Base-by-base conservation (phyloP, 2,329 filamentous ascomycete species). In the Bertia moriformis region DNA sequence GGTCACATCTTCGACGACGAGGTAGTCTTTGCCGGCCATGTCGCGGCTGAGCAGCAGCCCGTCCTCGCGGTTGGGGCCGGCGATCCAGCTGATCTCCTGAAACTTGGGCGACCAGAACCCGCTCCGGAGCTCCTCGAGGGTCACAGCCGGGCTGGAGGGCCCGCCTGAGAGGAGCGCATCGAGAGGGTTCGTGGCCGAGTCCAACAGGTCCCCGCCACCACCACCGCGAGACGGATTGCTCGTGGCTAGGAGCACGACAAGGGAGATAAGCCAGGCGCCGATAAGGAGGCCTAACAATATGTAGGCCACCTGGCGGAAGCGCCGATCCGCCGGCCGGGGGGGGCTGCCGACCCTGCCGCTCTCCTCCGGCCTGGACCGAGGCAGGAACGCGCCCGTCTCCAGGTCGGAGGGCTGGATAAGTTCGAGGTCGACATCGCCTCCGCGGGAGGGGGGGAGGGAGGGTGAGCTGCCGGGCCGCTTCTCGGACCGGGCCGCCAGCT, bases 1-100 rank as follows among this genome's bases (percentile, higher is more conserved):
- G 41, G 78, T 73, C 40, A 98, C 80, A 56, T 96, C 85, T 54
- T 94, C 83, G 1, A 95, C 84, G 2, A 93, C 73, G 40, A 98
- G 62, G 50, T 81, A 96, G 43, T 80, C 78, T 49, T 84, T 77
- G 4, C 69, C 75, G 1, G 56, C 51, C 1, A 67, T 71, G 38
- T 68, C 76, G 49, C 73, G 69, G 57, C 94, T 83, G 15, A 96
- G 70, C 46, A 96, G 58, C 42, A 96, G 57, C 1, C 91, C 91
- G 53, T 98, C 91, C 53, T 86, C 78, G 14, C 79, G 82, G 36
- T 77, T 65, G 1, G 82, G 71, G 1, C 83, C 82, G 20, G 71
- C 68, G 38, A 91, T 81, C 85, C 85, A 93, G 46, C 71, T 73
- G 44, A 91, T 83, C 19, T 67, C 69, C 44, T 85, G 78, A 35